phyloP scores from a whole-genome alignment of 129 eudicot genomes.

The Flaveria ramosissima region DNA sequence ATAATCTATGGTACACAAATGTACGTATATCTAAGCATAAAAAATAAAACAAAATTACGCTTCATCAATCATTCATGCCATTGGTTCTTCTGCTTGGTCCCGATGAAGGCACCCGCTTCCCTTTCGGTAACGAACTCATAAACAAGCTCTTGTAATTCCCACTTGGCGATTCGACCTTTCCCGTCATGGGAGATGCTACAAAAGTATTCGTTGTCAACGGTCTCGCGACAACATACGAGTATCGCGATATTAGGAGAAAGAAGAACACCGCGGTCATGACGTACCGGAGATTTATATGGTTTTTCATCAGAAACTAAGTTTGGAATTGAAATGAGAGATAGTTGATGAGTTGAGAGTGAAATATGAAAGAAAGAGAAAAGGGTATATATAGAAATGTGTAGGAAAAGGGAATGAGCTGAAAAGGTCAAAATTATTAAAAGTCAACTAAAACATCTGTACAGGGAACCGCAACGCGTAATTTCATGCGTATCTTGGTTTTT shows the following conservation, averaged over 20 bases:
- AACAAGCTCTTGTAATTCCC: constrained; percentile 37
- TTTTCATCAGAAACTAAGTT: constrained; percentile 12
- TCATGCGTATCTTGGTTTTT: constrained; percentile 24
- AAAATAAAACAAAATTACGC: neutral
- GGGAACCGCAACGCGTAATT: constrained; percentile 28
- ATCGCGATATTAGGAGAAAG: constrained; percentile 24
- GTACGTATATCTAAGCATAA: neutral
- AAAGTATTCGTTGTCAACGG: constrained; percentile 7
- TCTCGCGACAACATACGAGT: constrained; percentile 16
- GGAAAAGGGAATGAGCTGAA: neutral
- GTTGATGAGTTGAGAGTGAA: constrained; percentile 6
- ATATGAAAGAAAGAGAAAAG: neutral
- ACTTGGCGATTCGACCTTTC: constrained; percentile 14
- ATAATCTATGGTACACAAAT: too few species aligned
- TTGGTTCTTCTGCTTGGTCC: constrained; percentile 40
- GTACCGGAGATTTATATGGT: constrained; percentile 16
- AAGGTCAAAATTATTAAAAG: constrained; percentile 26
- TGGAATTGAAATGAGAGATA: constrained; percentile 9
- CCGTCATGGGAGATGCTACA: constrained; percentile 12
- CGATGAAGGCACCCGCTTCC: constrained; percentile 33
- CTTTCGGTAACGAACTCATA: constrained; percentile 36
- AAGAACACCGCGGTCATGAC: constrained; percentile 15
- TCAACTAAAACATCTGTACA: constrained; percentile 27
- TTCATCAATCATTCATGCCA: constrained; percentile 16
- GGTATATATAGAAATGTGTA: constrained; percentile 23